Evolutionary conservation across 2,329 filamentous ascomycete species (phyloP), one percentile per base, ranked within the genome.

Genomic region (Xylaria sp.): DNA sequence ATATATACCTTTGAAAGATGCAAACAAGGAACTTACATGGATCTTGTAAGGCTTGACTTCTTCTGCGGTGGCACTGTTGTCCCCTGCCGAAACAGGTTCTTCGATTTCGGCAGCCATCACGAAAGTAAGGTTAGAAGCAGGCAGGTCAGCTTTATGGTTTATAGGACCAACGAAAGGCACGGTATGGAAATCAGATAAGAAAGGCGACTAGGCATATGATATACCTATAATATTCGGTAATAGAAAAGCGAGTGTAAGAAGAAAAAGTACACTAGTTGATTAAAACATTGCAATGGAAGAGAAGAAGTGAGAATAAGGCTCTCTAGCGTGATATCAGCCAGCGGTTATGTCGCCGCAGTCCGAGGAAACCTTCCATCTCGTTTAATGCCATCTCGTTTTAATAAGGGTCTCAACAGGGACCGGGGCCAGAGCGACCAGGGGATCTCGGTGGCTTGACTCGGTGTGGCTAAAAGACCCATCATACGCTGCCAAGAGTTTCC

Each of bases 41-140:
- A 89, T 86, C 66, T 80, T 85, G 79, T 90, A 89, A 60, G 85
- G 83, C 76, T 83, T 84, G 52, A 89, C 76, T 70, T 87, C 84
- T 52, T 85, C 78, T 4, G 50, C 67, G 1, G 62, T 81, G 18
- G 78, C 78, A 58, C 78, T 73, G 28, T 66, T 73, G 54, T 77
- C 73, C 70, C 71, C 72, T 46, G 72, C 73, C 54, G 72, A 71
- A 61, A 68, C 77, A 66, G 72, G 73, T 55, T 77, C 75, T 56
- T 76, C 78, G 41, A 69, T 69, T n/a, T 72, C 73, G 48, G 72
- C 62, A 67, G 75, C 74, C 76, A 78, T 76, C 2, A 56, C 70
- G 48, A 68, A 63, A 15, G 6, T 13, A 4, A 32, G 65, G 41
- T 44, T 61, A 37, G 28, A 10, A 37, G 34, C 34, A 37, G 23